Percentiles rank a stretch among this genome's conserved stretches.
Evolutionary conservation across 2,329 filamentous ascomycete genomes (phyloP).

Genomic region (Escovopsis weberi): DNA sequence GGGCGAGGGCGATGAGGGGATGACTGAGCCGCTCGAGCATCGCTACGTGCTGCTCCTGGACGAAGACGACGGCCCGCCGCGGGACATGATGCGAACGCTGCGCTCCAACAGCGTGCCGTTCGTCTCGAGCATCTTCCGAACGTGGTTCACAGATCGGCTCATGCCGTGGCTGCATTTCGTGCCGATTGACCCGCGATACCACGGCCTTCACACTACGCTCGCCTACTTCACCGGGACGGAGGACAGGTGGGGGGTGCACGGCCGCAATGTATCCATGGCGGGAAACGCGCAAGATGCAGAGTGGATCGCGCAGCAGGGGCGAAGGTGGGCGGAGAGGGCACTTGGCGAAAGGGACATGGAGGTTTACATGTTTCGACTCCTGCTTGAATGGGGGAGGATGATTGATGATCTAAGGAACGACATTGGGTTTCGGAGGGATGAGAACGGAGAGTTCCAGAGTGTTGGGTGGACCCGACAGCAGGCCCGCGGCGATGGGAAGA

Average conservation of each 20-base stretch:
- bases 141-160: constrained; percentile 66
- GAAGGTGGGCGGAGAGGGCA: constrained; percentile 48
- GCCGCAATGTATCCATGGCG: constrained; percentile 31
- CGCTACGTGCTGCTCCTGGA: constrained; percentile 62
- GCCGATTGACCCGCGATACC: constrained; percentile 58
- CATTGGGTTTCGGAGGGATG: constrained; percentile 21
- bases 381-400: constrained; percentile 64
- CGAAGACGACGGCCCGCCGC: constrained; percentile 51
- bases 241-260: constrained; percentile 25
- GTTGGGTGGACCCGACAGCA: constrained; percentile 15
- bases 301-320: constrained; percentile 52
- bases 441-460: constrained; percentile 15
- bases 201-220: constrained; percentile 58
- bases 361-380: constrained; percentile 61
- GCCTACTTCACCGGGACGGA: constrained; percentile 56
- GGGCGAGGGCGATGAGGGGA: constrained; percentile 18
- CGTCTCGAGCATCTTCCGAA: constrained; percentile 55
- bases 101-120: constrained; percentile 55
- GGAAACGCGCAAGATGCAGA: constrained; percentile 36
- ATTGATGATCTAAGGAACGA: constrained; percentile 45
- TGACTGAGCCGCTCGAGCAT: constrained; percentile 41
- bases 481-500: background rate
- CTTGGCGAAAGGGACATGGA: constrained; percentile 62
- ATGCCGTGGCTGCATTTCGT: constrained; percentile 70
- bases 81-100: constrained; percentile 45